Conservation (phyloP, 2,329 filamentous ascomycete species). For the Fusarium nygamai region DNA sequence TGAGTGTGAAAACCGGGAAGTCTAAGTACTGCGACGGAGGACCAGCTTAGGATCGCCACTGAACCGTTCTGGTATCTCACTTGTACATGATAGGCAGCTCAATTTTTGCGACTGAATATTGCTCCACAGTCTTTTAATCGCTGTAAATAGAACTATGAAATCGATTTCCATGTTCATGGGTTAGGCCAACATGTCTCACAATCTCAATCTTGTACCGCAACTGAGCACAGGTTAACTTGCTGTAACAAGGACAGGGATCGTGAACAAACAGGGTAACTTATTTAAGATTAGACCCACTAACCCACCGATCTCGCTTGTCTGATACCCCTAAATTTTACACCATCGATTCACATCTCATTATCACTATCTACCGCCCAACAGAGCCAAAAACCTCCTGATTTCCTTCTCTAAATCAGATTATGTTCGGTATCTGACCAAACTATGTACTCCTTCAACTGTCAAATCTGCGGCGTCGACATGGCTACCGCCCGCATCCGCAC, state of each 20-base stretch:
- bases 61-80: background rate
- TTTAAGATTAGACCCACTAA: background rate
- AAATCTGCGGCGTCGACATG: slow-evolving; percentile 10
- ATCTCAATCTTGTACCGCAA: background rate
- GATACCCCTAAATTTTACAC: background rate
- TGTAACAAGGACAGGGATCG: background rate
- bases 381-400: fast-evolving
- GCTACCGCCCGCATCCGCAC: slow-evolving; percentile 10
- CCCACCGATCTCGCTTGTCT: background rate
- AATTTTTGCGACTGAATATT: background rate
- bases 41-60: too few species aligned
- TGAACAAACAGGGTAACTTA: background rate
- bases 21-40: too few species aligned
- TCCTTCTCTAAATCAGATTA: too few species aligned
- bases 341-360: background rate
- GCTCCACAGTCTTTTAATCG: too few species aligned
- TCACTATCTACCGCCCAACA: background rate
- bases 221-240: background rate
- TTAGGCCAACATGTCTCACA: background rate
- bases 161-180: fast-evolving
- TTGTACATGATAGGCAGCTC: background rate
- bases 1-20: too few species aligned
- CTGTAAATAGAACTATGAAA: fast-evolving
- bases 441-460: background rate
- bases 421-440: fast-evolving